Conservation (phyloP, 2,329 filamentous ascomycete species). For the Colletotrichum sp. region DNA sequence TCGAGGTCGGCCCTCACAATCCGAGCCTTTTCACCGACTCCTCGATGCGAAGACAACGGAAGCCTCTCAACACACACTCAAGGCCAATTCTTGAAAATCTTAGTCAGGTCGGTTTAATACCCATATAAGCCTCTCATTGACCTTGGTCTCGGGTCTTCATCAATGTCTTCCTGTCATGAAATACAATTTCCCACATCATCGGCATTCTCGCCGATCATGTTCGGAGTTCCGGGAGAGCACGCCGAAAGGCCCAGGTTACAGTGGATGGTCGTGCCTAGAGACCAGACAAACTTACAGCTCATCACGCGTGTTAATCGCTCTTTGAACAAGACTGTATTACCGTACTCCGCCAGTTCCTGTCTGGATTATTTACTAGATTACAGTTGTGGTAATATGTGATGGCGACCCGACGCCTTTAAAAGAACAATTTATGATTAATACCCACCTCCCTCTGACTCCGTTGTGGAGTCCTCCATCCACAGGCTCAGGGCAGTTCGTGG, state of each 20-base stretch:
- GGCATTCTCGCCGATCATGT: not conserved
- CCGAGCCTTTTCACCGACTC: not conserved
- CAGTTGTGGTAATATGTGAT: not conserved
- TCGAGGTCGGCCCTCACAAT: not conserved
- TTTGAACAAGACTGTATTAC: not conserved
- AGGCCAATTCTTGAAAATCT: not conserved
- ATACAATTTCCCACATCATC: not conserved
- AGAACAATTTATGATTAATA: not conserved
- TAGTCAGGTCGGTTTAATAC: no score
- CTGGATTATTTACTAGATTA: not conserved
- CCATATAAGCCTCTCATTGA: no score
- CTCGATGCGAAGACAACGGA: not conserved
- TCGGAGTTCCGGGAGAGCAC: not conserved
- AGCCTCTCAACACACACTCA: not conserved
- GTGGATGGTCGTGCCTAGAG: not conserved
- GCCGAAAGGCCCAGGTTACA: not conserved
- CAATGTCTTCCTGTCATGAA: not conserved
- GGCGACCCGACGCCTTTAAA: not conserved
- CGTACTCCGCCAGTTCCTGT: not conserved
- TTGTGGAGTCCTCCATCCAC: not conserved
- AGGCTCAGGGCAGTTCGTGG: not conserved
- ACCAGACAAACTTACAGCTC: fast-evolving
- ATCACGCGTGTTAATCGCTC: not conserved
- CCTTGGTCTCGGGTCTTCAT: not conserved
- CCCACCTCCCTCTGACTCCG: not conserved